Base-by-base conservation (phyloP, 1,284 basidiomycete genomes). In the Rhodofomes roseus region DNA sequence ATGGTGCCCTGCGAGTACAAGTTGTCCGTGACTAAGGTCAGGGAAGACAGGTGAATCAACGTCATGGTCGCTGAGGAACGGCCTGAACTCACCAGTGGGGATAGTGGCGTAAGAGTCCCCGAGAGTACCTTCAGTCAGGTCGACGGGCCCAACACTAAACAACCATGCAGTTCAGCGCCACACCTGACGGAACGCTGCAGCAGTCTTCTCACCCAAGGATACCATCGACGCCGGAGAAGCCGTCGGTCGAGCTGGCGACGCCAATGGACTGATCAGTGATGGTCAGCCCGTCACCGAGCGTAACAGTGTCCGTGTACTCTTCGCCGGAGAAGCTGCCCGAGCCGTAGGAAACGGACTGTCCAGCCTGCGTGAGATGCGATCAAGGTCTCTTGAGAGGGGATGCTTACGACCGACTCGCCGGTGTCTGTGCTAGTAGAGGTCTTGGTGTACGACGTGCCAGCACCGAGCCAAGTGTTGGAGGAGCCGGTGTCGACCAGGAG, bases 251-350 rank as follows among this genome's bases (percentile, higher is more conserved):
- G 6, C 63, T 63, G 0, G 82, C 79, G 11, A 80, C 79, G 14
- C 82, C 84, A 56, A 86, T 82, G 8, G 80, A 81, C 63, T 86
- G 84, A 12, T 58, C 50, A 0, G 31, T 54, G 25, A 65, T 63
- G 8, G 43, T 57, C 16, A 66, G 41, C 9, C 63, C 63, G 25
- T 18, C 22, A 3, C 60, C 63, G 4, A 71, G 50, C 0, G 67
- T 65, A 5, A 76, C 66, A 0, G 64, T 65, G 60, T 74, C 74
- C 16, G 56, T 55, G 43, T 62, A 62, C 54, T 52, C 54, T 18
- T 11, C 61, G 73, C 80, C 81, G n/a, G 73, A 74, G 71, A 83
- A 81, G 1, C 70, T 75, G 29, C 81, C 82, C 39, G 79, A 79
- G 34, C 81, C 82, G 64, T 84, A 86, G 16, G 69, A 65, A 29